Base-by-base conservation (phyloP, 2,329 filamentous ascomycete species). In the Lasiodiplodia gonubiensis region DNA sequence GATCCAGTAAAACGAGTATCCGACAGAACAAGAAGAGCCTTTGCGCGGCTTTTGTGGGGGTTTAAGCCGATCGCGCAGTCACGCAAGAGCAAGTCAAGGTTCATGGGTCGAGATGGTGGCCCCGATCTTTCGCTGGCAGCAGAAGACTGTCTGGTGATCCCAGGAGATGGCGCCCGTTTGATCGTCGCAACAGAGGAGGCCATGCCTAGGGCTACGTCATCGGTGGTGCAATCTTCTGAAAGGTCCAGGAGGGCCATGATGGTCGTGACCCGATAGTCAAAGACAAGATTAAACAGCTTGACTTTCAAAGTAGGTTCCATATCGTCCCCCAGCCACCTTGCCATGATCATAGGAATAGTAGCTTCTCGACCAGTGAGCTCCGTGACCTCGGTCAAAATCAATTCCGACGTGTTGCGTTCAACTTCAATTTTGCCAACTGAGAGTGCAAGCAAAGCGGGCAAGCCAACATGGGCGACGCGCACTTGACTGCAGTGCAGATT, bases 281-380 rank as follows among this genome's bases (percentile, higher is more conserved):
- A 79, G 68, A 89, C 90, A 4, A 97, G 72, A 69, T 97, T 93
- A 78, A 91, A 92, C 51, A 98, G 81, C 76, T 97, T 96, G 68
- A 97, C 78, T 76, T 96, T 97, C 71, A 97, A 83, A 7, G 92
- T 89, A 0, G 96, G 94, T 70, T 98, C 94, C 80, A 96, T 92
- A 76, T 98, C 94, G 75, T 98, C 94, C 0, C 93, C 93, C 71
- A 99, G 92, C 81, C 97, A 91, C 60, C 95, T 88, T 68, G 92
- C 88, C 89, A 97, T 97, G 64, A 98, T 77, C 70, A 94, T 92
- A 0, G 90, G 89, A 1, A 87, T 80, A 30, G 77, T 76, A 25
- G 83, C 81, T 10, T 74, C 71, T 8, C 73, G 73, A 46, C 70
- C 70, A 4, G 77, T 69, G 21, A 77, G 70, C 4, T 80, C 75